Evolutionary conservation across 2,329 filamentous ascomycete genomes (phyloP), one percentile per base, ranked within the genome.

Genomic region (Exophiala aquamarina): DNA sequence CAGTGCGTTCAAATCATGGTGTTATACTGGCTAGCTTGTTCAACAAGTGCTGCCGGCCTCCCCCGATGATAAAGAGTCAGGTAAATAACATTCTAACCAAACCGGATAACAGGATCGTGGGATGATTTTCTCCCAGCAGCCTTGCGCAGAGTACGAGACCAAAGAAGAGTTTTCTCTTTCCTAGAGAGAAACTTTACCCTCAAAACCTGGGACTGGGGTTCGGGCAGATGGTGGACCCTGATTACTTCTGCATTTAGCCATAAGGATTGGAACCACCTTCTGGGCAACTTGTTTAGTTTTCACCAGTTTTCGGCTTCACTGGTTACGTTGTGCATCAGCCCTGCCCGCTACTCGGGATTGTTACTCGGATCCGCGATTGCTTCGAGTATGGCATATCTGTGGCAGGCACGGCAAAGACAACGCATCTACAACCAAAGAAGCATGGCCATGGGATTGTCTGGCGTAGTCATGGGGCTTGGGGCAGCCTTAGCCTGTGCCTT

Each of bases 231-330:
- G 37, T 53, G 50, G 50, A 53, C 41, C 21, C 33, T 53, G 38
- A 13, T 53, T 23, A 50, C 47, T 26, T 14, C 46, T 10, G 38
- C 42, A 5, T 54, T 54, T 33, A 51, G 44, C 23, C 51, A 51
- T 33, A 48, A 44, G 35, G 21, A 41, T 14, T 28, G 29, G 15
- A 9, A 14, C 8, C 51, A 51, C 20, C 19, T 54, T 14, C 11
- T 44, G 2, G 39, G 33, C 6, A 51, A 54, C 21, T 7, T 44
- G 31, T 21, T 38, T 6, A 20, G 23, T 8, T 51, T 51, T 41
- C n/a, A 21, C n/a, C 20, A 35, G 11, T 54, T 50, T 20, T 46
- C 46, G 15, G n/a, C 9, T 3, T 31, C 43, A 18, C 20, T 53
- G 18, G 31, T 50, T 18, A 8, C 2, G 5, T 18, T 14, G 5